These are phyloP conservation scores for Phlyctochytrium bullatum DNA, from an alignment of 192 early-diverging fungal genomes.

Conservation along the genomic window DNA sequence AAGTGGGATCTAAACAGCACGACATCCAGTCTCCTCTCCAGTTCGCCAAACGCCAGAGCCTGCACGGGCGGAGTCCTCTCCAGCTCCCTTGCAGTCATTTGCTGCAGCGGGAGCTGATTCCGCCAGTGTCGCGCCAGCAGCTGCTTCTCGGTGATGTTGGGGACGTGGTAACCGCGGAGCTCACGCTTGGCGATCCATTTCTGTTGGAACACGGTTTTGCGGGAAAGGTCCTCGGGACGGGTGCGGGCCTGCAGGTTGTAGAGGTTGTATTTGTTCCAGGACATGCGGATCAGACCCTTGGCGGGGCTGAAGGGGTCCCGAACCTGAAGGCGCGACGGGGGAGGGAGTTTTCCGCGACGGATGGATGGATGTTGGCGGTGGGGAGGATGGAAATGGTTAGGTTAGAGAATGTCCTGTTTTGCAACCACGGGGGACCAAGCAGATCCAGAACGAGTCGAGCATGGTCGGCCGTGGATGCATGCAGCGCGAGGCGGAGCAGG, in stretches of 20 bases:
- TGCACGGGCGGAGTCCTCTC: constrained; percentile 42
- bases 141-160: constrained; percentile 83
- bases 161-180: constrained; percentile 90
- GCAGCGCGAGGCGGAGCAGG: too few relatives aligned
- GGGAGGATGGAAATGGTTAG: too few relatives aligned
- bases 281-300: constrained; percentile 82
- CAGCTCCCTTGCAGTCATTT: constrained; percentile 32
- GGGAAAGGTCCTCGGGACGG: constrained; percentile 43
- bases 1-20: constrained; percentile 92
- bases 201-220: constrained; percentile 76
- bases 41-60: constrained; percentile 78
- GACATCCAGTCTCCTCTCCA: constrained; percentile 91
- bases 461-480: too few relatives aligned
- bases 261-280: constrained; percentile 92
- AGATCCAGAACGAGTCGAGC: too few relatives aligned
- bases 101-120: constrained; percentile 32
- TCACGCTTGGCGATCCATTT: constrained; percentile 93
- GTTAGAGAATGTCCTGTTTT: too few relatives aligned
- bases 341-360: too few relatives aligned
- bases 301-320: constrained; percentile 35
- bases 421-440: too few relatives aligned
- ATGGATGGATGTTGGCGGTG: too few relatives aligned
- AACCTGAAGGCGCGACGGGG: too few relatives aligned
- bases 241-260: constrained; percentile 72
- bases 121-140: constrained; percentile 47